Conservation (phyloP, 2,329 filamentous ascomycete genomes). For the Neoarthrinium moseri region DNA sequence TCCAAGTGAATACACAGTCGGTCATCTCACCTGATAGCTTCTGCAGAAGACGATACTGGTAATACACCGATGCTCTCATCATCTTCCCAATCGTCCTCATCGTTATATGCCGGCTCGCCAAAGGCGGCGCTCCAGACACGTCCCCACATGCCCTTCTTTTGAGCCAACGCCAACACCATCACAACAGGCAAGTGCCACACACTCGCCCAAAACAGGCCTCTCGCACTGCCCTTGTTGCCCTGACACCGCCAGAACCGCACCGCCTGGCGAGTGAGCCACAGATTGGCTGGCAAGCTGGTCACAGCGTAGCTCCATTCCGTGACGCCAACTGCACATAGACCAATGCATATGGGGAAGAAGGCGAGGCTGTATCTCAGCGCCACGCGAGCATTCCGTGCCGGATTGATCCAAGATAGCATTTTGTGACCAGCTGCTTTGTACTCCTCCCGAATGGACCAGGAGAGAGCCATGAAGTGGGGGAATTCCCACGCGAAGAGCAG, state of each 20-base stretch:
- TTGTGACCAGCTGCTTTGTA: constrained; percentile 70
- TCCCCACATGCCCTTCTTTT: constrained; percentile 92
- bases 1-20: too few relatives aligned
- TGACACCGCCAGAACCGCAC: constrained; percentile 77
- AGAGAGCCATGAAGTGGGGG: constrained; percentile 94
- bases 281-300: constrained; percentile 79
- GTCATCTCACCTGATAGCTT: too few relatives aligned
- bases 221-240: constrained; percentile 76
- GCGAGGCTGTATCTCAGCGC: constrained; percentile 81
- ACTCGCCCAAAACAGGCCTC: constrained; percentile 92
- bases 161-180: constrained; percentile 83
- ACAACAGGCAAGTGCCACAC: constrained; percentile 93
- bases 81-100: constrained; percentile 41
- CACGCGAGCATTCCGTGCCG: constrained; percentile 80
- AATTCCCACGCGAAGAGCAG: constrained; percentile 96
- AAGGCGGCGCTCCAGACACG: constrained; percentile 72
- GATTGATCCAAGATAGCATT: constrained; percentile 86
- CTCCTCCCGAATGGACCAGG: constrained; percentile 84
- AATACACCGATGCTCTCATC: constrained; percentile 38
- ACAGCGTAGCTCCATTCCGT: constrained; percentile 84
- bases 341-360: constrained; percentile 84
- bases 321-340: constrained; percentile 73
- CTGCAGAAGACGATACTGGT: not conserved
- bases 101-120: constrained; percentile 56
- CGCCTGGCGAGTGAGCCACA: constrained; percentile 80